phyloP scores from a whole-genome alignment of 331 rosid genomes.

The Acacia concinna region DNA sequence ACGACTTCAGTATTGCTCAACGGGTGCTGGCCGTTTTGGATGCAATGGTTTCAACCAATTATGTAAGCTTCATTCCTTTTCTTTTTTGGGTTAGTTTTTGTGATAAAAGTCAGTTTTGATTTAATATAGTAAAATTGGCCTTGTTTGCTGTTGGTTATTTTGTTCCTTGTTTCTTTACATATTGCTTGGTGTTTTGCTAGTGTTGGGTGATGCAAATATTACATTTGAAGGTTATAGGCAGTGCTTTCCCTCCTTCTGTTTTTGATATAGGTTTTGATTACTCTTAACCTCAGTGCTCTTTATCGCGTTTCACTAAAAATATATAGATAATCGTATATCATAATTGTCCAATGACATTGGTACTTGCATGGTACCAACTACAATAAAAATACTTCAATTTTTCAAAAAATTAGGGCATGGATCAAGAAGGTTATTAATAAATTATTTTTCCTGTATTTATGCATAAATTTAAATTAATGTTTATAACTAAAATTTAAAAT shows the following conservation, averaged over 20 bases:
- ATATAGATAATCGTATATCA: too few relatives aligned
- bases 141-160: not conserved
- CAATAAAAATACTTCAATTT: not conserved
- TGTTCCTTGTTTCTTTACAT: not conserved
- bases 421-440: not conserved
- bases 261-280: too few relatives aligned
- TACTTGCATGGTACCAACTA: too few relatives aligned
- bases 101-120: not conserved
- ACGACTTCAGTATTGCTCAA: constrained; percentile 70
- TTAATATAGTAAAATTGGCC: not conserved
- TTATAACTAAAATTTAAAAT: not conserved
- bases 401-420: not conserved
- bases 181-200: not conserved
- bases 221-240: not conserved
- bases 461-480: not conserved
- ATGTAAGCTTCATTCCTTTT: constrained; percentile 48
- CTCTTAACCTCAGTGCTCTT: too few relatives aligned
- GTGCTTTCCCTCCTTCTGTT: not conserved
- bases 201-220: not conserved
- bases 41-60: constrained; percentile 71
- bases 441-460: not conserved
- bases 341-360: too few relatives aligned
- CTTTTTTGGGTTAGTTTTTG: not conserved
- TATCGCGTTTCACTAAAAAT: too few relatives aligned
- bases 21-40: constrained; percentile 89